These are phyloP conservation scores for Moricandia moricandioides DNA, from an alignment of 345 rosid genomes.

Conservation along the genomic window DNA sequence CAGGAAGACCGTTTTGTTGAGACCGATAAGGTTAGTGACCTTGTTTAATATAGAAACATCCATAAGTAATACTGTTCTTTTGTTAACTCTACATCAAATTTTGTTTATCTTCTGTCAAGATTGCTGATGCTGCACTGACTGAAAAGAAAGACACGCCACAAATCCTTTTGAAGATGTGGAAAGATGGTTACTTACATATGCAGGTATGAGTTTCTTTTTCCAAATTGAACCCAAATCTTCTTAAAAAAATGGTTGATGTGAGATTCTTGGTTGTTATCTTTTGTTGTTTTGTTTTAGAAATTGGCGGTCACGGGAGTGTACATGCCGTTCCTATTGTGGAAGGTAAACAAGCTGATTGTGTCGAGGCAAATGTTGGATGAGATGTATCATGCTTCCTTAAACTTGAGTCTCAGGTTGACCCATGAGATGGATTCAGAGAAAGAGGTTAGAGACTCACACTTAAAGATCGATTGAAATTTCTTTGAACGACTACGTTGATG, in stretches of 20 bases:
- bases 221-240: background rate
- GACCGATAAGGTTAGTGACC: conserved; percentile 62
- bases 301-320: conserved; percentile 43
- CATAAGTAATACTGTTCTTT: background rate
- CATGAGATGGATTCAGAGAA: conserved; percentile 59
- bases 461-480: background rate
- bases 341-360: conserved; percentile 52
- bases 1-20: conserved; percentile 52
- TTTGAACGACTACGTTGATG: background rate
- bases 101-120: conserved; percentile 40
- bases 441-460: conserved; percentile 52
- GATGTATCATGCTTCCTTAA: conserved; percentile 80
- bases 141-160: conserved; percentile 66
- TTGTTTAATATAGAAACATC: background rate
- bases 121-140: conserved; percentile 58
- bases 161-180: conserved; percentile 73
- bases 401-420: conserved; percentile 60
- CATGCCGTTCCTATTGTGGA: conserved; percentile 64
- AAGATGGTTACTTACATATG: conserved; percentile 76
- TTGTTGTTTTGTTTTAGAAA: conserved; percentile 47
- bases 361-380: conserved; percentile 58
- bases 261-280: background rate
- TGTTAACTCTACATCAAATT: background rate
- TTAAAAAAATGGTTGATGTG: background rate
- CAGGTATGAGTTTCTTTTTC: conserved; percentile 51